phyloP scores from a whole-genome alignment of 768 basidiomycete species.

The Lepiota brunneoincarnata region DNA sequence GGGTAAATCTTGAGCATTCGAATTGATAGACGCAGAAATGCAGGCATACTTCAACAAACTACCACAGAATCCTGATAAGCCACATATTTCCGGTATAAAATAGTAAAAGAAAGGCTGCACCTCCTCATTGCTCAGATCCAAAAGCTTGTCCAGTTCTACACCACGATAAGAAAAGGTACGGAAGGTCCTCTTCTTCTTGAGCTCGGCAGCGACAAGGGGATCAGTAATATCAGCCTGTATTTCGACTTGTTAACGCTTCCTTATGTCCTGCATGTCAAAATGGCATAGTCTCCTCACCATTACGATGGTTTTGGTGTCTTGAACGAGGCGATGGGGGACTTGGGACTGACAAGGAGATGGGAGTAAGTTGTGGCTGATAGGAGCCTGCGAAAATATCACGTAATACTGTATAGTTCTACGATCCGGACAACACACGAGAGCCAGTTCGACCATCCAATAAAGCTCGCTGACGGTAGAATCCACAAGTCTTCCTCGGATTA shows the following conservation, averaged over 20 bases:
- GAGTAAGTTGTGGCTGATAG: constrained; percentile 40
- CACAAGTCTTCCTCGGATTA: constrained; percentile 97
- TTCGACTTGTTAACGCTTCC: constrained; percentile 13
- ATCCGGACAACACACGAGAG: constrained; percentile 14
- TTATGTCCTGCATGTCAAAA: not conserved
- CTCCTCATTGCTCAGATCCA: constrained; percentile 95
- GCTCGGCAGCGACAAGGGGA: constrained; percentile 89
- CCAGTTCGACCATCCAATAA: constrained; percentile 22
- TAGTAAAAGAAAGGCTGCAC: constrained; percentile 44
- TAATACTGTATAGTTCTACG: constrained; percentile 62
- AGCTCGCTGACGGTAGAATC: constrained; percentile 65
- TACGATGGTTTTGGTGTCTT: constrained; percentile 24
- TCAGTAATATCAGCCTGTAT: constrained; percentile 88
- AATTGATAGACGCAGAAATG: not conserved
- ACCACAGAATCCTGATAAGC: constrained; percentile 5
- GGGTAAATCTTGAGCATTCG: not conserved
- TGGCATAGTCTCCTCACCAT: constrained; percentile 33
- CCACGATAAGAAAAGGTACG: constrained; percentile 99
- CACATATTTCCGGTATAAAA: not conserved
- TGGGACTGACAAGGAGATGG: constrained; percentile 24
- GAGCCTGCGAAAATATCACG: constrained; percentile 24
- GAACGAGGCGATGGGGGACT: constrained; percentile 18
- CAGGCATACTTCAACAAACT: constrained; percentile 76
- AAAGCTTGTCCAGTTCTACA: constrained; percentile 95
- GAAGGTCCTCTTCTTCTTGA: constrained; percentile 99